A percentile compares a stretch with the other conserved stretches of the same genome.
These are phyloP conservation scores for Boletus reticulatus DNA, from an alignment of 768 basidiomycete species.

Conservation along the genomic window DNA sequence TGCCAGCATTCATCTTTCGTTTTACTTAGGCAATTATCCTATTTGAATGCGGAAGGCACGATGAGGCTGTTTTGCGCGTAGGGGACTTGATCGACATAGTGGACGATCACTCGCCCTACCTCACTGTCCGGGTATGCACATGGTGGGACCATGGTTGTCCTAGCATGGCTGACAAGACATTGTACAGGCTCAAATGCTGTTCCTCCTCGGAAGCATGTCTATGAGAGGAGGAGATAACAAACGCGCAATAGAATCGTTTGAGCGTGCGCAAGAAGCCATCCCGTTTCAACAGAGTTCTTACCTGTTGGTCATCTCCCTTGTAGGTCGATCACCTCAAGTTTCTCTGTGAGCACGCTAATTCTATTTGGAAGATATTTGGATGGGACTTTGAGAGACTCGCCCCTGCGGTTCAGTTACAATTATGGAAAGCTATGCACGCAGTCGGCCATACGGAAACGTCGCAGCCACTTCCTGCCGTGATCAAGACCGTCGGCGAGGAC, in stretches of 20 bases:
- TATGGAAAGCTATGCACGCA: neutral
- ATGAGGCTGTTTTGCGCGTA: no score
- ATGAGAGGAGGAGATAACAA: neutral
- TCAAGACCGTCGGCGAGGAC: neutral
- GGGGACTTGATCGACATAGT: no score
- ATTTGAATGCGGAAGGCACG: neutral
- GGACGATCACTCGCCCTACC: no score
- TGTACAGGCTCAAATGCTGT: neutral
- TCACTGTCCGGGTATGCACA: no score
- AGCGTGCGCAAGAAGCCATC: no score
- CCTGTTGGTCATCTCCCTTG: no score
- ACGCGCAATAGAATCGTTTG: no score
- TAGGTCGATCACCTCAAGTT: no score
- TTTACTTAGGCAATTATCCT: neutral
- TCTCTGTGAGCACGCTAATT: neutral
- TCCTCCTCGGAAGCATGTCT: neutral
- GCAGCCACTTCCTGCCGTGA: no score
- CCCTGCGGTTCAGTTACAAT: neutral
- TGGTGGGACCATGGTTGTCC: neutral
- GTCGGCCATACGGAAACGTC: no score
- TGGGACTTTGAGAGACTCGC: constrained; percentile 15
- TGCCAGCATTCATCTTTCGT: no score
- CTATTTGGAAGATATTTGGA: constrained; percentile 4
- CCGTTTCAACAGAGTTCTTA: no score
- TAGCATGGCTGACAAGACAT: neutral